Base-by-base conservation (phyloP, 352 stramenopile genomes). In the Peronospora farinosa region DNA sequence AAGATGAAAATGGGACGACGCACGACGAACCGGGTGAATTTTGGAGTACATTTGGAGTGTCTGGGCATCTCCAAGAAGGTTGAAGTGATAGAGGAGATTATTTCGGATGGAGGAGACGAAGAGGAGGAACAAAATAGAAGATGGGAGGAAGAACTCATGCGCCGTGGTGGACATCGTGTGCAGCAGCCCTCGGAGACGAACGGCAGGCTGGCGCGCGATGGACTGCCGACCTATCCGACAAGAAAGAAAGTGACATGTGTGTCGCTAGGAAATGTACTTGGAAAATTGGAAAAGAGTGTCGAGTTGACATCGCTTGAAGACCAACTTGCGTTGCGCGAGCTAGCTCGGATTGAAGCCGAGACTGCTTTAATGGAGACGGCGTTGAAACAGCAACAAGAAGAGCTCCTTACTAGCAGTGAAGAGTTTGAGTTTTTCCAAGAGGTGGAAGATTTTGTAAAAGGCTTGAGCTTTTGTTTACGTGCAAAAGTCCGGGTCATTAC, bases 121-220 rank as follows among this genome's bases (percentile, higher is more conserved):
- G 63, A 75, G 6, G 67, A 79, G 23, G 65, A 74, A 19, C 63
- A 85, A 40, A 81, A 40, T 27, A 71, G 56, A 32, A 68, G 56
- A 2, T 91, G 79, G 79, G 79, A 91, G 38, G 77, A 87, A 58
- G 77, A 91, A 36, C 58, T 91, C 7, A 87, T 91, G 74, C 74
- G 79, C 13, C 65, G 79, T 35, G 79, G 77, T 9, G 79, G 79
- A 1, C 75, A 77, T 49, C 60, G 72, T 13, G 30, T 63, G 0
- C 25, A 33, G 5, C 13, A 47, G 0, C 23, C 43, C 11, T 47
- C 48, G 9, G 38, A 47, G 30, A 40, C 45, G 6, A 57, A 49
- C n/a, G 17, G 40, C 10, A 40, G 35, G 47, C 41, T 43, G 2
- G 63, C 51, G 28, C 38, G 51, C 2, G 42, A 59, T 31, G 60